Conservation (phyloP, 1,284 basidiomycete genomes). For the Fomitopsis pinicola region DNA sequence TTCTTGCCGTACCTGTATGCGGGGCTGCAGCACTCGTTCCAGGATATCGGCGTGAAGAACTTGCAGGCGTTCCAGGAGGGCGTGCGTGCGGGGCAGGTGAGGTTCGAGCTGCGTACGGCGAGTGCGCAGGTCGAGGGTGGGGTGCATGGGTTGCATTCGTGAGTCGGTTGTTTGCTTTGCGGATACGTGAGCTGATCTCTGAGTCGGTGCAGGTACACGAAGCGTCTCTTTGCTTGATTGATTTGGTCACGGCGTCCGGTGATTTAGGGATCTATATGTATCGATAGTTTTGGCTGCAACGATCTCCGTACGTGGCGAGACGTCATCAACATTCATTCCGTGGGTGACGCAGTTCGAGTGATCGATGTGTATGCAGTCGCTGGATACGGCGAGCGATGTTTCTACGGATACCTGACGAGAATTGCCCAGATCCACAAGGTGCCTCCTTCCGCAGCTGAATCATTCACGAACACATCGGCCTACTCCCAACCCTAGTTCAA, state of each 20-base stretch:
- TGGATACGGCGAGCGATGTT: too few relatives aligned
- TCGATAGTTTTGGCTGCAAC: slow-evolving; percentile 1
- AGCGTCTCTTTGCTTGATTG: slow-evolving; percentile 24
- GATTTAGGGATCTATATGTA: slow-evolving; percentile 1
- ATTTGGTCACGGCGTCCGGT: neutral
- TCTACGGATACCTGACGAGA: too few relatives aligned
- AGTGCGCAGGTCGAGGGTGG: slow-evolving; percentile 96
- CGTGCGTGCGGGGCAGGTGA: slow-evolving; percentile 63
- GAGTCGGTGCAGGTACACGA: slow-evolving; percentile 19
- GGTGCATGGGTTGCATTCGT: slow-evolving; percentile 91
- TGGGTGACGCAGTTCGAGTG: too few relatives aligned
- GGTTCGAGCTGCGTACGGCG: slow-evolving; percentile 94
- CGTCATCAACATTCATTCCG: too few relatives aligned
- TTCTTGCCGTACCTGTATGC: slow-evolving; percentile 92
- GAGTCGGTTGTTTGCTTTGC: slow-evolving; percentile 4
- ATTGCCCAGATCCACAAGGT: too few relatives aligned
- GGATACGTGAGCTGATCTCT: neutral
- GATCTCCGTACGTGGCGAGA: neutral
- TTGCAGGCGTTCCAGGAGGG: slow-evolving; percentile 60
- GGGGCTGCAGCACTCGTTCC: slow-evolving; percentile 93
- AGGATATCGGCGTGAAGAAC: slow-evolving; percentile 85
- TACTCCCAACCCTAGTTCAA: neutral
- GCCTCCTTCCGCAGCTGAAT: too few relatives aligned
- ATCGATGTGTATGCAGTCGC: too few relatives aligned
- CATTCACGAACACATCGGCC: too few relatives aligned